Base-by-base conservation (phyloP, 805 yeast species). In the Pachysolen tannophilus region DNA sequence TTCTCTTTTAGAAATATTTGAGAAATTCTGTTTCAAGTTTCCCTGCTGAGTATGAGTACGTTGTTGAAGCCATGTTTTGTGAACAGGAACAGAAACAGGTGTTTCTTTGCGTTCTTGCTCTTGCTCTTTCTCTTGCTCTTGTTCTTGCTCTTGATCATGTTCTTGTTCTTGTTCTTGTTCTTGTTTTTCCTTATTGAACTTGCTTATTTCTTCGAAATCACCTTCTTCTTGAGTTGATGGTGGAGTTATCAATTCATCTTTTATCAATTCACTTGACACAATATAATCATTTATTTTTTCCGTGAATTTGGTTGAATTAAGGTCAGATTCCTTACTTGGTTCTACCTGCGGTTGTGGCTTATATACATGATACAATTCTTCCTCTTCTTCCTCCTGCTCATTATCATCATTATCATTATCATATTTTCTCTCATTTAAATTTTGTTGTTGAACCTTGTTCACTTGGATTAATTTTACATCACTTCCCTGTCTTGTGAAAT, bases 131-230 rank as follows among this genome's bases (percentile, higher is more conserved):
- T n/a, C n/a, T n/a, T n/a, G n/a, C n/a, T n/a, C n/a, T n/a, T n/a
- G n/a, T n/a, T n/a, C n/a, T n/a, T n/a, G n/a, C n/a, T 13, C 5
- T 30, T 15, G n/a, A 36, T 32, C 18, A 32, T 35, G 20, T n/a
- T 14, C n/a, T 6, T 9, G 26, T 31, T 31, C n/a, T 5, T 20
- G 17, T n/a, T 8, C 28, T 55, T 56, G 43, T 54, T 55, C 8
- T 6, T 11, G 24, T 16, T 14, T 7, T 14, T 32, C 19, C 15
- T n/a, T n/a, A 17, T 10, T 20, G 14, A 14, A 2, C 13, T 18
- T 14, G 25, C 8, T 20, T 19, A 5, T 13, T 9, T 10, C 20
- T 15, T 31, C 27, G 16, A 14, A 23, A 23, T 31, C 20, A 8
- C 24, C 33, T 21, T 15, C 20, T 20, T 30, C 20, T 28, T 32